Evolutionary conservation across 1,284 basidiomycete genomes (phyloP).

Genomic region (Pseudozyma hubeiensis): DNA sequence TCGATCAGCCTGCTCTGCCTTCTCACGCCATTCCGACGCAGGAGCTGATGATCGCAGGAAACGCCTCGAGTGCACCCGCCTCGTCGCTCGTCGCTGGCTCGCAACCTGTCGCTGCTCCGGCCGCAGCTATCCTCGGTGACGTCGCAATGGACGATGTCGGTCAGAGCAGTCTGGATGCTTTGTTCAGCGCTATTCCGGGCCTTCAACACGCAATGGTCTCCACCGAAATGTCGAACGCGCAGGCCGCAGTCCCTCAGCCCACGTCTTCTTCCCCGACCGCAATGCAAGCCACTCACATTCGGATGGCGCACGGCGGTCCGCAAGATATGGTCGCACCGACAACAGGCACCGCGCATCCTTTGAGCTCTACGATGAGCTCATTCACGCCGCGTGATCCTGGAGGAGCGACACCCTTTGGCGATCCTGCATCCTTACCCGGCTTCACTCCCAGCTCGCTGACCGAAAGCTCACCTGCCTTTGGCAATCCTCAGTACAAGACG

Average conservation of each 20-base stretch:
- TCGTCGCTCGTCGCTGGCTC: neutral
- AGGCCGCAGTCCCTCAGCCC: neutral
- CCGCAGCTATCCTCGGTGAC: constrained; percentile 13
- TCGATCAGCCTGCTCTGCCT: constrained; percentile 1
- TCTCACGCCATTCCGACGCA: constrained; percentile 1
- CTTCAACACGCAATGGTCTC: constrained; percentile 34
- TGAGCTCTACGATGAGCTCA: constrained; percentile 17
- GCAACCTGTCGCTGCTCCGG: constrained; percentile 8
- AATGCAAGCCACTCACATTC: neutral
- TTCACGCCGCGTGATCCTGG: constrained; percentile 40
- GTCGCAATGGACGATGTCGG: constrained; percentile 36
- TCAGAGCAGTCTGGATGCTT: constrained; percentile 34
- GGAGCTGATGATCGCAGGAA: neutral
- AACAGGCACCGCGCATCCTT: constrained; percentile 11
- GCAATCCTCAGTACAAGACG: constrained; percentile 50
- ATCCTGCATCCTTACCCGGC: constrained; percentile 60
- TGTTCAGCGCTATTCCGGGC: constrained; percentile 38
- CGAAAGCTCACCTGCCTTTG: constrained; percentile 60
- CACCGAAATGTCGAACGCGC: constrained; percentile 14
- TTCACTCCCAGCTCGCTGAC: constrained; percentile 61
- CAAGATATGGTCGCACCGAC: constrained; percentile 1
- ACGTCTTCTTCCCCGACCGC: neutral
- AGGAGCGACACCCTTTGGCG: constrained; percentile 36
- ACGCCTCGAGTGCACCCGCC: neutral
- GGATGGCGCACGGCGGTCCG: neutral